A percentile compares a stretch with the other conserved stretches of the same genome.
These are phyloP conservation scores for Nitzschia sp. DNA, from an alignment of 108 stramenopile species.

Conservation along the genomic window DNA sequence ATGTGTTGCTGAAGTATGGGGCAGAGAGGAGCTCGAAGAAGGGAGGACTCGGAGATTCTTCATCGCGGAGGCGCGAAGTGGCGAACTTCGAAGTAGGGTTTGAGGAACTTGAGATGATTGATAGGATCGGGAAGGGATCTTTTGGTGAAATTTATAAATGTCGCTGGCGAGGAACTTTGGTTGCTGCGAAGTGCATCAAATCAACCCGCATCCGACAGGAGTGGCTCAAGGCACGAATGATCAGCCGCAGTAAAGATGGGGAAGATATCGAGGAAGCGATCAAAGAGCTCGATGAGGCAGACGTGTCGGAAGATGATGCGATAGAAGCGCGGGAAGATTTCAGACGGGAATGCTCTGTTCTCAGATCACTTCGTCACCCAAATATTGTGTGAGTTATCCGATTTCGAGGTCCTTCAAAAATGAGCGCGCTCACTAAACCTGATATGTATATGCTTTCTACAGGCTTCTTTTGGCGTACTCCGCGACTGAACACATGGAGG, in stretches of 20 bases:
- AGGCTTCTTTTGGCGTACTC: slow-evolving; percentile 86
- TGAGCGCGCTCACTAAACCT: too few species aligned
- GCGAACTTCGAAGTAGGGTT: slow-evolving; percentile 80
- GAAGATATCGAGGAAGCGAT: slow-evolving; percentile 48
- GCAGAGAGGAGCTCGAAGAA: slow-evolving; percentile 32
- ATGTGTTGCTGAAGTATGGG: slow-evolving; percentile 54
- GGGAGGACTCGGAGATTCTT: slow-evolving; percentile 9
- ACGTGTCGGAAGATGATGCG: slow-evolving; percentile 45
- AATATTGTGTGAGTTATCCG: too few species aligned
- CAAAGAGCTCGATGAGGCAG: slow-evolving; percentile 38
- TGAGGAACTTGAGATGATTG: slow-evolving; percentile 80
- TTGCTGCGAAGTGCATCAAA: slow-evolving; percentile 88
- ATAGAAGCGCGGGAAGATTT: slow-evolving; percentile 78
- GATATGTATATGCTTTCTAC: too few species aligned
- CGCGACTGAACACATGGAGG: slow-evolving; percentile 69
- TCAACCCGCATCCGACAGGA: slow-evolving; percentile 73
- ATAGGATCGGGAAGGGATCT: slow-evolving; percentile 83
- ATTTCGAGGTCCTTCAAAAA: too few species aligned
- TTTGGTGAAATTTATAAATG: slow-evolving; percentile 91
- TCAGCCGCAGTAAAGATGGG: slow-evolving; percentile 33
- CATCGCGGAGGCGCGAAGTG: slow-evolving; percentile 38
- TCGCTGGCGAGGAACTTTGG: slow-evolving; percentile 78
- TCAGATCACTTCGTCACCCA: slow-evolving; percentile 79
- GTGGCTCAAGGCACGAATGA: slow-evolving; percentile 66
- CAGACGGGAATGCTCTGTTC: slow-evolving; percentile 70